Conservation (phyloP, 2,329 filamentous ascomycete genomes). For the Penicillium carneum region DNA sequence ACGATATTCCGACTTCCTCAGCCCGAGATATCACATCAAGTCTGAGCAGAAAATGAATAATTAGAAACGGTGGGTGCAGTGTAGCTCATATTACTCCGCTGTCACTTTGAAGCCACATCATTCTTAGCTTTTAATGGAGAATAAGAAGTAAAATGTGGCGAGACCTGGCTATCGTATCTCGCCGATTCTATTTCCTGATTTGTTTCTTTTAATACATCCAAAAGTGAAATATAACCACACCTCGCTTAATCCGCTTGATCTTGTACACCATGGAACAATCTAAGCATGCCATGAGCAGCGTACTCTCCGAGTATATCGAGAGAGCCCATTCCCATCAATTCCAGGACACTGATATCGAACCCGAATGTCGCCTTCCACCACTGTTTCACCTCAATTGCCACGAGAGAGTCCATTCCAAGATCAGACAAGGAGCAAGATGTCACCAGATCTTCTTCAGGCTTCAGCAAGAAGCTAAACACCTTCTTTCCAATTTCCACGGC, state of each 20-base stretch:
- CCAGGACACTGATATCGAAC: constrained; percentile 39
- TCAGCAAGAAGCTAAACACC: constrained; percentile 30
- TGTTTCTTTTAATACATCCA: not conserved
- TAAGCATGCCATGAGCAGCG: constrained; percentile 24
- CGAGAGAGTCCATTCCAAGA: constrained; percentile 41
- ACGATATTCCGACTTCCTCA: constrained; percentile 19
- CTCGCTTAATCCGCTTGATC: not conserved
- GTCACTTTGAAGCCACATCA: no score
- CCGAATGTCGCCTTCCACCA: constrained; percentile 34
- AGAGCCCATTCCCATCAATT: constrained; percentile 34
- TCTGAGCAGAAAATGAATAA: constrained; percentile 4
- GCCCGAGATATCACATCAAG: constrained; percentile 16
- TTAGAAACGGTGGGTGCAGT: not conserved
- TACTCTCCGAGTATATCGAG: constrained; percentile 25
- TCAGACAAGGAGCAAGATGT: constrained; percentile 29
- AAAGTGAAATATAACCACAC: not conserved
- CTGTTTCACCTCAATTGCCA: constrained; percentile 40
- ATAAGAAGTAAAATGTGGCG: not conserved
- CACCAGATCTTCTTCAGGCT: constrained; percentile 32
- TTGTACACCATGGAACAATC: constrained; percentile 6
- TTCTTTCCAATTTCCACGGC: constrained; percentile 33
- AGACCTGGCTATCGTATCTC: not conserved
- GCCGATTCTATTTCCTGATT: not conserved
- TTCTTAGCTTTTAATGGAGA: not conserved
- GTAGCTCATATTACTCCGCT: not conserved